Conservation (phyloP, 140 eudicot genomes). For the Cichorium intybus region DNA sequence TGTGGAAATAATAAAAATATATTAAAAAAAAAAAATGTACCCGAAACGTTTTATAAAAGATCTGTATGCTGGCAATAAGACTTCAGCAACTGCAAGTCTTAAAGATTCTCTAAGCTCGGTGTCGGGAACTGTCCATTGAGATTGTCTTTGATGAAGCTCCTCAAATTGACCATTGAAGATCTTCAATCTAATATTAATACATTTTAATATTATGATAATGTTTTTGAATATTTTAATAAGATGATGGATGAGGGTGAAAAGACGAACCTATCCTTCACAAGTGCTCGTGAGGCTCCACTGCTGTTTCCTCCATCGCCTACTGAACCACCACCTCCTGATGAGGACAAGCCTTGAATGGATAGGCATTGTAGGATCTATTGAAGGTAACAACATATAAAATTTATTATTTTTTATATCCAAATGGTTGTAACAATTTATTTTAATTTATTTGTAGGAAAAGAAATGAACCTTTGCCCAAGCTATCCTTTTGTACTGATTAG, state of each 20-base stretch:
- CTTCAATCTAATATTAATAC: constrained; percentile 53
- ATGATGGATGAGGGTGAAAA: background rate
- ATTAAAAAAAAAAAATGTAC: constrained; percentile 32
- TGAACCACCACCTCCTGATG: constrained; percentile 86
- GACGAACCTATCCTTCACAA: constrained; percentile 79
- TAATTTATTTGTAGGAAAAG: background rate
- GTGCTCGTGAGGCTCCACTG: constrained; percentile 88
- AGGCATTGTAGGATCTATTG: constrained; percentile 81
- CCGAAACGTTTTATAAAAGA: constrained; percentile 96
- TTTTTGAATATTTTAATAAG: background rate
- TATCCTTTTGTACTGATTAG: constrained; percentile 93
- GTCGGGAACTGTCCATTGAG: constrained; percentile 99
- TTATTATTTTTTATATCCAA: background rate
- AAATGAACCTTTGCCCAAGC: constrained; percentile 90
- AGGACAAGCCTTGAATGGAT: constrained; percentile 81
- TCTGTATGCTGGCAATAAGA: constrained; percentile 93
- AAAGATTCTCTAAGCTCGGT: constrained; percentile 91
- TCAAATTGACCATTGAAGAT: constrained; percentile 82
- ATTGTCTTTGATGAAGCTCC: constrained; percentile 99
- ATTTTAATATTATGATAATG: background rate
- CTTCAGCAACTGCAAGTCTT: constrained; percentile 98
- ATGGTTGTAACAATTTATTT: background rate
- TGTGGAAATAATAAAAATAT: background rate
- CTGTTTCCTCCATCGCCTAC: constrained; percentile 69
- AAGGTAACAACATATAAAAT: background rate